Conservation (phyloP, 2,329 filamentous ascomycete species). For the Beauveria sp. region DNA sequence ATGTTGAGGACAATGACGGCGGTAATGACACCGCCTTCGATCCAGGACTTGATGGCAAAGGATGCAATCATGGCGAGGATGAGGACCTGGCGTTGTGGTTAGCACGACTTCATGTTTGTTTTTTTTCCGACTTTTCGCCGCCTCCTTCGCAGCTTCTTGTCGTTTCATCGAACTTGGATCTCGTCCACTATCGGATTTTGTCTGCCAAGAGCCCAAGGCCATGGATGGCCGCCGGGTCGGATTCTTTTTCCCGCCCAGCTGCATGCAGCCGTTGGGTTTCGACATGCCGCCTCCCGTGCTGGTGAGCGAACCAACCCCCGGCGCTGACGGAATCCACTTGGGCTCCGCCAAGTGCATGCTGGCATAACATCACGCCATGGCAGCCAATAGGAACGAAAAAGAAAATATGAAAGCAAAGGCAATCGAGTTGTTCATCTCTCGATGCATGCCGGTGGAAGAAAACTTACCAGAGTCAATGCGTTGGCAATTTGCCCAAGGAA, state of each 20-base stretch:
- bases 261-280: not conserved
- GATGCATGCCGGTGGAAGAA: not conserved
- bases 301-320: not conserved
- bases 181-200: not conserved
- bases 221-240: not conserved
- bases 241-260: not conserved
- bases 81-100: slow-evolving; percentile 31
- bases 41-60: slow-evolving; percentile 51
- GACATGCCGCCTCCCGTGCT: too few species aligned
- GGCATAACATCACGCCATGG: not conserved
- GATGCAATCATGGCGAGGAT: slow-evolving; percentile 51
- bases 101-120: not conserved
- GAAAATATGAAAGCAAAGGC: not conserved
- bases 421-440: not conserved
- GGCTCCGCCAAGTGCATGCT: not conserved
- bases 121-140: not conserved
- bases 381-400: not conserved
- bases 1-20: slow-evolving; percentile 53
- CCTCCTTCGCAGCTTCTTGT: not conserved
- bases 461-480: slow-evolving; percentile 56
- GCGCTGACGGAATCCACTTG: not conserved
- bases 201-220: not conserved
- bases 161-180: not conserved
- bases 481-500: slow-evolving; percentile 60
- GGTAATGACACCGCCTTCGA: slow-evolving; percentile 52